A percentile compares a stretch with the other conserved stretches of the same genome.
Evolutionary conservation across 140 eudicot genomes (phyloP).

Genomic region (Stevia rebaudiana): DNA sequence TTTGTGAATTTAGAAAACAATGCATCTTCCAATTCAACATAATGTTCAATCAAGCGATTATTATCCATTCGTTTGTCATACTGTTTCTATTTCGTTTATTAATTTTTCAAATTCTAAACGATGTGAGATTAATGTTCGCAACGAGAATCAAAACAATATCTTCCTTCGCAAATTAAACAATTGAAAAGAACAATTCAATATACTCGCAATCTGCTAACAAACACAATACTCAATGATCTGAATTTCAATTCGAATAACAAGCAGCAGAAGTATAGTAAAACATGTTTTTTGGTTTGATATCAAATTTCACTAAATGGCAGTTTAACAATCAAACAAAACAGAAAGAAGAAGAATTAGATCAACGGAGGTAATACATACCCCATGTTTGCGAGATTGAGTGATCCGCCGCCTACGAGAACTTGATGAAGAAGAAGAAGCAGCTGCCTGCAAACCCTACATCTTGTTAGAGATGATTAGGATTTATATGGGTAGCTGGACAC

Average conservation of each 20-base stretch:
- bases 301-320: too few relatives aligned
- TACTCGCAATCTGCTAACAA: not conserved
- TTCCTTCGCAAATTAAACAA: not conserved
- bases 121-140: not conserved
- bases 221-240: not conserved
- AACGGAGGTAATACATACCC: constrained; percentile 8
- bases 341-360: not conserved
- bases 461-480: not conserved
- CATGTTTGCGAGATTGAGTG: constrained; percentile 31
- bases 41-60: not conserved
- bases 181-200: not conserved
- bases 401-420: constrained; percentile 11
- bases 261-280: not conserved
- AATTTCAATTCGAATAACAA: not conserved
- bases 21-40: not conserved
- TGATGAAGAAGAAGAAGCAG: constrained; percentile 21
- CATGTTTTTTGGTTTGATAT: too few relatives aligned
- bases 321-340: not conserved
- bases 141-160: not conserved
- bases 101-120: not conserved
- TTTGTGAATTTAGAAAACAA: not conserved
- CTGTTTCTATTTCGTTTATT: not conserved
- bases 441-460: constrained; percentile 25
- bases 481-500: not conserved
- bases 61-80: not conserved